Evolutionary conservation across 2,329 filamentous ascomycete genomes (phyloP), one percentile per base, ranked within the genome.

Genomic region (Lachnum nothofagi): DNA sequence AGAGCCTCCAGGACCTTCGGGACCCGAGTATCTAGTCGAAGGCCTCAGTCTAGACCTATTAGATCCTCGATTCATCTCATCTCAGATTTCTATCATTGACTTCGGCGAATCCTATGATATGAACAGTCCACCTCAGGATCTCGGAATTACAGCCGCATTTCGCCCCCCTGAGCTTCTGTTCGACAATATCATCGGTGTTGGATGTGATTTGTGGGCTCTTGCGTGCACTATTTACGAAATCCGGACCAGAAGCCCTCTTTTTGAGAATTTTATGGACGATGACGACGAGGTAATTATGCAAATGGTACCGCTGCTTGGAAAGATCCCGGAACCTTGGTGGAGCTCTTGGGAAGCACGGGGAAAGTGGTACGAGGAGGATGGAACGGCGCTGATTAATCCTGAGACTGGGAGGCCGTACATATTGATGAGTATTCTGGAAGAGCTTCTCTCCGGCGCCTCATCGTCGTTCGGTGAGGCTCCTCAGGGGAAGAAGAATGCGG

Each of bases 281-380:
- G 43, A 49, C 25, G 47, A 50, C 41, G 46, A 53, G 34, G 39
- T 47, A 17, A 44, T 53, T 27, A 44, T 44, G 43, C 39, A 53
- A 16, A 49, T 49, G 51, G 47, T 47, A n/a, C 25, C 39, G 38
- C 17, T 49, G 38, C 46, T 53, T 44, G 51, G 51, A 27, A 54
- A 52, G 43, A 42, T 42, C 16, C 47, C 42, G 19, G 47, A 49
- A 24, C 25, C 47, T 29, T 45, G 42, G 42, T 49, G 47, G 47
- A 34, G 35, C 17, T 41, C 41, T 41, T 49, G 47, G 47, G 22
- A 49, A 41, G 42, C 24, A 44, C 39, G 50, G 19, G 46, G 40
- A 33, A 31, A 20, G 42, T 49, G 43, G 43, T 53, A 37, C 29
- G 46, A 48, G 24, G 46, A 44, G 24, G 34, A 47, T 44, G 46